Percentiles rank a stretch among this genome's conserved stretches.
These are phyloP conservation scores for Phyllachora maydis DNA, from an alignment of 2,329 filamentous ascomycete genomes.

Conservation along the genomic window DNA sequence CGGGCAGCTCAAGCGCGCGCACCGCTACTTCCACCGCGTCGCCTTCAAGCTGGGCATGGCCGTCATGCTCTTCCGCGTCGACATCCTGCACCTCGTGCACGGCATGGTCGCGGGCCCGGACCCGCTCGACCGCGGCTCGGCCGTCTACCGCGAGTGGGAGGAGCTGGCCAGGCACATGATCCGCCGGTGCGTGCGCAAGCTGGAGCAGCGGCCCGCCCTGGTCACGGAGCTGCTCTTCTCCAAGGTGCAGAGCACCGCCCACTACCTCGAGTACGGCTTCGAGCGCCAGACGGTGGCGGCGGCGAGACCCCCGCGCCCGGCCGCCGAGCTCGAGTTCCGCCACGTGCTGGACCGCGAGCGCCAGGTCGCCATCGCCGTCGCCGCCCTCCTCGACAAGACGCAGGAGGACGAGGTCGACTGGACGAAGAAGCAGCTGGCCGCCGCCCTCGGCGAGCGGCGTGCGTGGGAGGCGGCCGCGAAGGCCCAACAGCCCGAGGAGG, in stretches of 20 bases:
- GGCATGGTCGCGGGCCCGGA: conserved; percentile 82
- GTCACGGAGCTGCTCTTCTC: conserved; percentile 88
- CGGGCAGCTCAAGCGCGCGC: conserved; percentile 71
- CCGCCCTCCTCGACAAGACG: conserved; percentile 60
- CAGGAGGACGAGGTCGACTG: conserved; percentile 60
- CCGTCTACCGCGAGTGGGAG: conserved; percentile 76
- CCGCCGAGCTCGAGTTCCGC: conserved; percentile 68
- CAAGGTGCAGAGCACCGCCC: conserved; percentile 65
- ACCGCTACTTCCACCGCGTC: conserved; percentile 83
- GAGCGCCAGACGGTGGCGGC: conserved; percentile 53
- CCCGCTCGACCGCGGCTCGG: conserved; percentile 43
- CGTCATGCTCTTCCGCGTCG: conserved; percentile 73
- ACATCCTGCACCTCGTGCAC: conserved; percentile 75
- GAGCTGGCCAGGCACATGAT: conserved; percentile 73
- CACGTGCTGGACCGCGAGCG: conserved; percentile 44
- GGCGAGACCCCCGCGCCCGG: conserved; percentile 45
- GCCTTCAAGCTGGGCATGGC: conserved; percentile 90
- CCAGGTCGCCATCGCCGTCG: conserved; percentile 63
- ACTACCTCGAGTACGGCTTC: conserved; percentile 78
- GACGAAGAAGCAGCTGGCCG: conserved; percentile 52
- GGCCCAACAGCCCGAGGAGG: conserved; percentile 26
- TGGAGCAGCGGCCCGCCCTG: conserved; percentile 68
- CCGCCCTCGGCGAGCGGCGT: conserved; percentile 51
- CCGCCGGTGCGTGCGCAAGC: conserved; percentile 61
- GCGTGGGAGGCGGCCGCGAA: conserved; percentile 58